Conservation (phyloP, 2,329 filamentous ascomycete species). For the Cladosporium sp. region DNA sequence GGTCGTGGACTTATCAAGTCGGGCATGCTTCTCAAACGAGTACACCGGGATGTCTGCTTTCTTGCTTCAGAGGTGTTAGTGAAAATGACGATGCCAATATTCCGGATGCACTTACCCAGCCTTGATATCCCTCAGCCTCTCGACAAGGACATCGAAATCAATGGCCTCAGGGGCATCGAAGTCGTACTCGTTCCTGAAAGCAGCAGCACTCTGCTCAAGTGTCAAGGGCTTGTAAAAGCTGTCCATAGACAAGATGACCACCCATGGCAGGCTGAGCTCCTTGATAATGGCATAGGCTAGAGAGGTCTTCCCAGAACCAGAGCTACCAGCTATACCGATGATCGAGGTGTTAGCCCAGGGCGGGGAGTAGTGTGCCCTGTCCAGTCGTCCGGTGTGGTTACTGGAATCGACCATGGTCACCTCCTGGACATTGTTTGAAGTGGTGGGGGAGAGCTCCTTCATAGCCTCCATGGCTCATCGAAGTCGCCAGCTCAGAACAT, state of each 20-base stretch:
- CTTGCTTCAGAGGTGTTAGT: slow-evolving; percentile 48
- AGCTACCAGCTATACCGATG: slow-evolving; percentile 91
- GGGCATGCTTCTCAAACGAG: slow-evolving; percentile 86
- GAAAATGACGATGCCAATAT: not conserved
- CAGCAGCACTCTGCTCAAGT: slow-evolving; percentile 68
- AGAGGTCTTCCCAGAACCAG: slow-evolving; percentile 92
- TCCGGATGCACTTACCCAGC: slow-evolving; percentile 61
- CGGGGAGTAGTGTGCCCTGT: slow-evolving; percentile 70
- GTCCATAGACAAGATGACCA: slow-evolving; percentile 96
- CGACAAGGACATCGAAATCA: slow-evolving; percentile 84
- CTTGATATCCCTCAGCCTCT: slow-evolving; percentile 77
- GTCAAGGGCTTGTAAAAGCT: slow-evolving; percentile 93
- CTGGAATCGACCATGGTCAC: slow-evolving; percentile 10
- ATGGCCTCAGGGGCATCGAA: slow-evolving; percentile 93
- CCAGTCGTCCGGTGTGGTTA: slow-evolving; percentile 12
- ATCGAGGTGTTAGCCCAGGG: slow-evolving; percentile 96
- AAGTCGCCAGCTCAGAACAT: slow-evolving; percentile 23
- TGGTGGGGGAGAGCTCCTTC: slow-evolving; percentile 4
- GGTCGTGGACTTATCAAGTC: slow-evolving; percentile 70
- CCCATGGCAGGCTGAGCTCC: slow-evolving; percentile 89
- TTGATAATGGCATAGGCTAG: slow-evolving; percentile 86
- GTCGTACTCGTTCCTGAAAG: slow-evolving; percentile 88
- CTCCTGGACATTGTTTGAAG: not conserved
- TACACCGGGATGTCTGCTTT: slow-evolving; percentile 90
- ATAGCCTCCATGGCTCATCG: slow-evolving; percentile 22